Conservation (phyloP, 768 basidiomycete genomes). For the Mycena pura region DNA sequence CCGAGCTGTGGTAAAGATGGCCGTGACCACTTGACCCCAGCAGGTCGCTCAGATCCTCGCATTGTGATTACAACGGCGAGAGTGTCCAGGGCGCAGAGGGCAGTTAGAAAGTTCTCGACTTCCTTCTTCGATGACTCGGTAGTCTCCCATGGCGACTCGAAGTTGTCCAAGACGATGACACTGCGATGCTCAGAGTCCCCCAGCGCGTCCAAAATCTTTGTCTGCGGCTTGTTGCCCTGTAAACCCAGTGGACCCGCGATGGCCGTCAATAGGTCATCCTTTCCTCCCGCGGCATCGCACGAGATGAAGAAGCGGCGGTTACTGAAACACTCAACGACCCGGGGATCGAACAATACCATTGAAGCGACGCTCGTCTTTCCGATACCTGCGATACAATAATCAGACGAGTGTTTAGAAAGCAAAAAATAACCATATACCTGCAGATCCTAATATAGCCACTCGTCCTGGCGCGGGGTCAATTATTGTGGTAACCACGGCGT, state of each 20-base stretch:
- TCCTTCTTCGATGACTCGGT: conserved; percentile 17
- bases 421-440: conserved; percentile 11
- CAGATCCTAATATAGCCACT: conserved; percentile 26
- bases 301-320: conserved; percentile 23
- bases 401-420: neutral
- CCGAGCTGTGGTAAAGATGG: conserved; percentile 27
- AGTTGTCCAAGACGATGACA: conserved; percentile 29
- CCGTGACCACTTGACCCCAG: conserved; percentile 28
- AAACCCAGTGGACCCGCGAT: conserved; percentile 23
- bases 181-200: conserved; percentile 10
- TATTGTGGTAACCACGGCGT: conserved; percentile 13
- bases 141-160: conserved; percentile 31
- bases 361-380: conserved; percentile 28
- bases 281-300: conserved; percentile 24
- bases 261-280: conserved; percentile 26
- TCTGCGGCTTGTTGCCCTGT: conserved; percentile 25
- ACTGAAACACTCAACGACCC: conserved; percentile 22
- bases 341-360: conserved; percentile 20
- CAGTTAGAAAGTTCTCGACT: conserved; percentile 25
- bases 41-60: conserved; percentile 32
- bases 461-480: conserved; percentile 14
- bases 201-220: conserved; percentile 23
- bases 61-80: conserved; percentile 29
- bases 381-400: conserved; percentile 10
- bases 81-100: conserved; percentile 18